These are phyloP conservation scores for Cucurbita maxima DNA, from an alignment of 306 rosid species.

Conservation along the genomic window DNA sequence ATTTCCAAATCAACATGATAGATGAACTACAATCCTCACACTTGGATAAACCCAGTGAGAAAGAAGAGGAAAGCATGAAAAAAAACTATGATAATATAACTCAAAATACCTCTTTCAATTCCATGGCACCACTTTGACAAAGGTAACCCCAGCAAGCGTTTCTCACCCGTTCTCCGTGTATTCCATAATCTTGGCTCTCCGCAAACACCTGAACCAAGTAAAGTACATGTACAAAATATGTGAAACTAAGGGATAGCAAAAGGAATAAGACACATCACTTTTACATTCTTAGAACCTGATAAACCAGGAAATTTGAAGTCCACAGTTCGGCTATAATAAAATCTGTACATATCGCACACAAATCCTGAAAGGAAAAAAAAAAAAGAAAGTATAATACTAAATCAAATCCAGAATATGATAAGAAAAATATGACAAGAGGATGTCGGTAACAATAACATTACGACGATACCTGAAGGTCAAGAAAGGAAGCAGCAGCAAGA, in stretches of 20 bases:
- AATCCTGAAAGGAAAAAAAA: conserved; percentile 44
- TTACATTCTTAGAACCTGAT: conserved; percentile 61
- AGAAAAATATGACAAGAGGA: not conserved
- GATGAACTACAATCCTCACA: not conserved
- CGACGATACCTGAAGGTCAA: conserved; percentile 77
- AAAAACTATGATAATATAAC: not conserved
- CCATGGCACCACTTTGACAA: conserved; percentile 97
- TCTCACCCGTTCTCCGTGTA: conserved; percentile 90
- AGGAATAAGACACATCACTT: conserved; percentile 11
- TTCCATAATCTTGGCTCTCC: conserved; percentile 89
- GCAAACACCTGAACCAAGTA: conserved; percentile 60
- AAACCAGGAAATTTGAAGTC: conserved; percentile 92
- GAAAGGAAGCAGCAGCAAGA: conserved; percentile 94
- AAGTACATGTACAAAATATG: conserved; percentile 13
- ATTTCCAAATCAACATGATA: not conserved
- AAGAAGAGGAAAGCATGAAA: not conserved
- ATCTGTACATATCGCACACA: conserved; percentile 86
- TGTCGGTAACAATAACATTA: not conserved
- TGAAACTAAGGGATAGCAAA: not conserved
- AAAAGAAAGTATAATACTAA: not conserved
- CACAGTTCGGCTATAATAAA: conserved; percentile 88
- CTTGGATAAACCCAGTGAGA: not conserved
- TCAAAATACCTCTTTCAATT: conserved; percentile 75
- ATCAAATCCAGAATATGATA: conserved; percentile 1
- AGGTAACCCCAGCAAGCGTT: conserved; percentile 99